Evolutionary conservation across 2,329 filamentous ascomycete genomes (phyloP).

Genomic region (Aspergillus pseudotamarii): DNA sequence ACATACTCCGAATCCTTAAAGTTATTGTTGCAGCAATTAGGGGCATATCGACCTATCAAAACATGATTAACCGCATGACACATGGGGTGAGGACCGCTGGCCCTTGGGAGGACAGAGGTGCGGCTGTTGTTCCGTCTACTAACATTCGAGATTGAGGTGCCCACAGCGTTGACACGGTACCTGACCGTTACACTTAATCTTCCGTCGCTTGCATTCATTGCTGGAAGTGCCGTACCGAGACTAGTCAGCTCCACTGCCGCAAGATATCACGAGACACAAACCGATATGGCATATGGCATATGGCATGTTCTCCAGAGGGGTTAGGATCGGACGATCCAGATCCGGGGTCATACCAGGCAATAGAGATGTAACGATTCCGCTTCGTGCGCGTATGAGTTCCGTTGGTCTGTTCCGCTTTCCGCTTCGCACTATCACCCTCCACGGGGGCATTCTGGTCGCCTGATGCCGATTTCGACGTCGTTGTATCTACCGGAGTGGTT

Average conservation of each 20-base stretch:
- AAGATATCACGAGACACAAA: neutral
- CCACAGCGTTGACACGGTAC: constrained; percentile 67
- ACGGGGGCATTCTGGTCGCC: constrained; percentile 28
- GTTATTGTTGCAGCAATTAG: constrained; percentile 70
- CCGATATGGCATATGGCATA: neutral
- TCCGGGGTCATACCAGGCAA: constrained; percentile 59
- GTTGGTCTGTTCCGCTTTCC: constrained; percentile 47
- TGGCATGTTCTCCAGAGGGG: neutral
- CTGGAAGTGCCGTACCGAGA: constrained; percentile 34
- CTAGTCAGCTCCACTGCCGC: constrained; percentile 15
- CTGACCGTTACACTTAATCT: constrained; percentile 71
- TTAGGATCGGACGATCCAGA: constrained; percentile 3
- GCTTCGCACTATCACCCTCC: constrained; percentile 38
- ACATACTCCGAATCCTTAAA: constrained; percentile 83
- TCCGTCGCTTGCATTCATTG: constrained; percentile 67
- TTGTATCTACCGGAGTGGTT: constrained; percentile 33
- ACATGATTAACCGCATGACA: constrained; percentile 4
- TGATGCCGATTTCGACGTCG: constrained; percentile 25
- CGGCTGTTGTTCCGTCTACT: constrained; percentile 12
- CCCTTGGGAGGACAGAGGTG: neutral
- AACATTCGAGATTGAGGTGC: constrained; percentile 63
- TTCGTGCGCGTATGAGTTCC: constrained; percentile 60
- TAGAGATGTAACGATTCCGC: constrained; percentile 69
- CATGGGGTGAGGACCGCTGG: neutral
- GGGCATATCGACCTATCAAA: constrained; percentile 59